Evolutionary conservation across 148 eudicot species (phyloP).

Genomic region (Cornus suecica): DNA sequence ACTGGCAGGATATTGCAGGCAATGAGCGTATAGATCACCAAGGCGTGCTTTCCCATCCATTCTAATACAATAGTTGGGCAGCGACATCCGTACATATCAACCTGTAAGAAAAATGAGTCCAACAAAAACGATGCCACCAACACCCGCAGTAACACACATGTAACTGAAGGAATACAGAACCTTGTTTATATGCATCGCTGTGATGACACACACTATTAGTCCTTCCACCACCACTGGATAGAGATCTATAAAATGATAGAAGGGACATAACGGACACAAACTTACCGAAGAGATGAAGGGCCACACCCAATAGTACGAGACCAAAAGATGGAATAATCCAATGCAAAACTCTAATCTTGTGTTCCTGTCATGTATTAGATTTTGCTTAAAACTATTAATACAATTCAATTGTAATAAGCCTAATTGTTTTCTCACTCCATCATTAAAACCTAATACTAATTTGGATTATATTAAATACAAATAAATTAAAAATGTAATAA

Average conservation of each 20-base stretch:
- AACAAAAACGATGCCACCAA: slow-evolving; percentile 22
- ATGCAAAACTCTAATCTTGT: slow-evolving; percentile 9
- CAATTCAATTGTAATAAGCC: too few species aligned
- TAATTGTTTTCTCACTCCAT: too few species aligned
- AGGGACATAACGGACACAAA: neutral
- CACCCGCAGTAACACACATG: slow-evolving; percentile 20
- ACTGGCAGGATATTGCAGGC: slow-evolving; percentile 22
- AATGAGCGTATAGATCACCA: slow-evolving; percentile 19
- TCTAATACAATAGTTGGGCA: slow-evolving; percentile 14
- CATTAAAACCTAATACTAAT: too few species aligned
- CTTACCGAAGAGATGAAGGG: slow-evolving; percentile 15
- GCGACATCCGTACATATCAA: slow-evolving; percentile 15
- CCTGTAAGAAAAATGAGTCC: slow-evolving; percentile 11
- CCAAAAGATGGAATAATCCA: slow-evolving; percentile 6
- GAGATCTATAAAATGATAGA: neutral
- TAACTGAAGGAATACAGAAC: slow-evolving; percentile 19
- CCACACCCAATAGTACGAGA: slow-evolving; percentile 11
- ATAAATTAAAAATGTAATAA: too few species aligned
- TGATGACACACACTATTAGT: neutral
- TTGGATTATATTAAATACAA: too few species aligned
- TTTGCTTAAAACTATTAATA: too few species aligned
- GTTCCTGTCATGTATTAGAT: slow-evolving; percentile 15
- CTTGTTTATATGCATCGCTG: slow-evolving; percentile 27
- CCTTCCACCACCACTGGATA: neutral
- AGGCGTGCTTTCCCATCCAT: slow-evolving; percentile 25